phyloP scores from a whole-genome alignment of 1,284 basidiomycete species.

The Neolentinus lepideus region DNA sequence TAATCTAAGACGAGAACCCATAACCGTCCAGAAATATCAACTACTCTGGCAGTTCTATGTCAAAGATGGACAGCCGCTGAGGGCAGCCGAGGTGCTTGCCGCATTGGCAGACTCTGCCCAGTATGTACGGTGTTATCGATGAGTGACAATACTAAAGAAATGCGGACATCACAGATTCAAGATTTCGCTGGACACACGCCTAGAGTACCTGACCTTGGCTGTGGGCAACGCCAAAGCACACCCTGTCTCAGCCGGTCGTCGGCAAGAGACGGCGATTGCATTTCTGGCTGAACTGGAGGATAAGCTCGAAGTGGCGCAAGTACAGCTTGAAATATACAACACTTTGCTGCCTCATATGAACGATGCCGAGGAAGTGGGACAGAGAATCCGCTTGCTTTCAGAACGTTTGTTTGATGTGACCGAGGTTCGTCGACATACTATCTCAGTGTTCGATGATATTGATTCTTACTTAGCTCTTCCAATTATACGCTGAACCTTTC shows the following conservation, averaged over 20 bases:
- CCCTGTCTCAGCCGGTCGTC: conserved; percentile 66
- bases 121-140: conserved; percentile 37
- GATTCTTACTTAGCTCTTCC: conserved; percentile 61
- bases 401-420: conserved; percentile 59
- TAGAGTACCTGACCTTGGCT: conserved; percentile 90
- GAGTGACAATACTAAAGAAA: conserved; percentile 4
- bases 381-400: conserved; percentile 48
- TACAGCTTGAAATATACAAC: conserved; percentile 86
- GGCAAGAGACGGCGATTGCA: conserved; percentile 81
- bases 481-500: conserved; percentile 84
- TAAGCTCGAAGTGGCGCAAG: conserved; percentile 94
- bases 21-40: conserved; percentile 78
- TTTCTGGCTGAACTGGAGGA: conserved; percentile 94
- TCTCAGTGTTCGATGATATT: conserved; percentile 6
- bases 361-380: conserved; percentile 48
- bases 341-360: conserved; percentile 53
- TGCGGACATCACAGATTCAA: conserved; percentile 47
- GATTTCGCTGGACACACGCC: conserved; percentile 61
- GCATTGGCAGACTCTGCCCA: conserved; percentile 81
- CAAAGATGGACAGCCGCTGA: conserved; percentile 78
- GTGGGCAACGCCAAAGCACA: conserved; percentile 95
- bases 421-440: conserved; percentile 39
- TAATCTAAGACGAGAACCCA: conserved; percentile 81
- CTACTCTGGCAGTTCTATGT: conserved; percentile 97
- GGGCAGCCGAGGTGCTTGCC: conserved; percentile 85